Conservation (phyloP, 1,284 basidiomycete species). For the Heterobasidion occidentale region DNA sequence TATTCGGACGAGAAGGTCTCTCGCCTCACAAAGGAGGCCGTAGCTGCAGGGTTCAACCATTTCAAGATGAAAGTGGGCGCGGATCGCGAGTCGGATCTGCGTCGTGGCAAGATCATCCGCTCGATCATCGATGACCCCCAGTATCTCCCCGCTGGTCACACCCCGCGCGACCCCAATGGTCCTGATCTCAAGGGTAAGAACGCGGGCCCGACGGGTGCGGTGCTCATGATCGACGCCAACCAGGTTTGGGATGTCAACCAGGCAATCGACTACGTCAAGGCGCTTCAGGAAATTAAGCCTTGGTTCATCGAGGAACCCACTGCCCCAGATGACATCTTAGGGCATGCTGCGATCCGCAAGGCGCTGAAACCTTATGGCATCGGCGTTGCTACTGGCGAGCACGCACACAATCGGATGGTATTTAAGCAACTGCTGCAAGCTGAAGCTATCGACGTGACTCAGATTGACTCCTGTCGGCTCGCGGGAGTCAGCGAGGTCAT, state of each 20-base stretch:
- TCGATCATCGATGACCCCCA: conserved; percentile 91
- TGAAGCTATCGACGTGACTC: conserved; percentile 91
- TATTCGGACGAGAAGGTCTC: conserved; percentile 91
- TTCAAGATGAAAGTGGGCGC: conserved; percentile 98
- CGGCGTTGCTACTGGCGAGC: conserved; percentile 93
- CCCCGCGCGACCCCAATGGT: conserved; percentile 56
- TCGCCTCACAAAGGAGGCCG: conserved; percentile 78
- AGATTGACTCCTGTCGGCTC: conserved; percentile 92
- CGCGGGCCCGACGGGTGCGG: conserved; percentile 87
- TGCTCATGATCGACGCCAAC: conserved; percentile 96
- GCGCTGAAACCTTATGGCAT: conserved; percentile 79
- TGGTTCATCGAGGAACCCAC: conserved; percentile 98
- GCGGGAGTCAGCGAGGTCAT: conserved; percentile 93
- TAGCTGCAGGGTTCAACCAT: conserved; percentile 86
- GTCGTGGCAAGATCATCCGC: conserved; percentile 82
- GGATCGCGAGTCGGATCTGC: conserved; percentile 74
- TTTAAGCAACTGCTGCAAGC: conserved; percentile 96
- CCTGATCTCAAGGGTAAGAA: conserved; percentile 78
- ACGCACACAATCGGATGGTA: conserved; percentile 93
- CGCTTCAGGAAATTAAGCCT: conserved; percentile 78
- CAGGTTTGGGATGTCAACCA: conserved; percentile 95
- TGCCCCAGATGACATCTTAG: conserved; percentile 85
- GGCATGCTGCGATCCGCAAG: conserved; percentile 77
- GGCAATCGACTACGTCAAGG: conserved; percentile 87
- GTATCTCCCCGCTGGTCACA: conserved; percentile 48